Evolutionary conservation across 1,284 basidiomycete species (phyloP).

Genomic region (Boletus mariae): DNA sequence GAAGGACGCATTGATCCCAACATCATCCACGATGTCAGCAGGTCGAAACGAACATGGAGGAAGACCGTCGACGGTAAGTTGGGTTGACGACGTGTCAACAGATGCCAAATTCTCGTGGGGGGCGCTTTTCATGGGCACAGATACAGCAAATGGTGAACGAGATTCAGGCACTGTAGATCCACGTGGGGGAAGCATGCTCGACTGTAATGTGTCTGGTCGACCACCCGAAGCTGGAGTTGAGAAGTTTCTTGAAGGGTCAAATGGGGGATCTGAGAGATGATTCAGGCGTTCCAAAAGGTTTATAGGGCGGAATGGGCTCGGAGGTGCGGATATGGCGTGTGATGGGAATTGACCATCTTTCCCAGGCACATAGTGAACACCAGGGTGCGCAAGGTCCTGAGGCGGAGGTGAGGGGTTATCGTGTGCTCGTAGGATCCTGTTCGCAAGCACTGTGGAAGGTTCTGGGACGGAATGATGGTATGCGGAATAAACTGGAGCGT

Average conservation of each 20-base stretch:
- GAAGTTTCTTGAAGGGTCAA: slow-evolving; percentile 1
- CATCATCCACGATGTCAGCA: neutral
- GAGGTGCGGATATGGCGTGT: slow-evolving; percentile 18
- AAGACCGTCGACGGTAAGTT: slow-evolving; percentile 35
- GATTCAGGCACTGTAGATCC: slow-evolving; percentile 45
- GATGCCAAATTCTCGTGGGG: slow-evolving; percentile 4
- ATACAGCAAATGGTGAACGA: slow-evolving; percentile 25
- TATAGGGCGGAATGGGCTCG: slow-evolving; percentile 32
- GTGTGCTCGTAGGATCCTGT: slow-evolving; percentile 59
- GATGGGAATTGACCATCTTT: slow-evolving; percentile 18
- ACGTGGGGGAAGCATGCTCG: slow-evolving; percentile 12
- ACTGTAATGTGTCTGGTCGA: slow-evolving; percentile 2
- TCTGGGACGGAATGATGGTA: slow-evolving; percentile 37
- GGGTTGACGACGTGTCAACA: slow-evolving; percentile 7
- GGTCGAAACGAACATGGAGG: slow-evolving; percentile 36
- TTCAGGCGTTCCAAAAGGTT: slow-evolving; percentile 31
- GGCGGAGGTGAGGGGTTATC: slow-evolving; percentile 77
- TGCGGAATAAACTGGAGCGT: slow-evolving; percentile 6
- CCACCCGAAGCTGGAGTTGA: slow-evolving; percentile 2
- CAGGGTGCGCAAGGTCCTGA: slow-evolving; percentile 29
- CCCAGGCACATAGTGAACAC: slow-evolving; percentile 14
- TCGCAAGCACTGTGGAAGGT: slow-evolving; percentile 61
- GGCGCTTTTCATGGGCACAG: slow-evolving; percentile 4
- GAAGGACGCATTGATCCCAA: slow-evolving; percentile 3
- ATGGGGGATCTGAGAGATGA: slow-evolving; percentile 11